Conservation (phyloP, 2,329 filamentous ascomycete genomes). For the Plenodomus lindquistii region DNA sequence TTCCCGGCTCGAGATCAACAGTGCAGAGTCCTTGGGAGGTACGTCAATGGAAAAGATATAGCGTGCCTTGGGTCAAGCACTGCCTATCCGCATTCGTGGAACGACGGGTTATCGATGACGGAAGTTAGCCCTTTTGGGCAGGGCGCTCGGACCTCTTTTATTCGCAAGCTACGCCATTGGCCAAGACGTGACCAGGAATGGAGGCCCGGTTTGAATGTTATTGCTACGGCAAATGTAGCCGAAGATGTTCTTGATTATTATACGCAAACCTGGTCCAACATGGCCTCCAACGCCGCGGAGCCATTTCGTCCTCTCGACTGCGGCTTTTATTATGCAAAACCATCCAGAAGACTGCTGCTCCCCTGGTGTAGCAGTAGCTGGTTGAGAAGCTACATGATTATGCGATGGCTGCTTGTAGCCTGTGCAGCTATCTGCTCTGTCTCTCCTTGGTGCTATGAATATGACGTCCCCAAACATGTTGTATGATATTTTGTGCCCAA, state of each 20-base stretch:
- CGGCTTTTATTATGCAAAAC: background rate
- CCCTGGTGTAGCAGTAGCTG: background rate
- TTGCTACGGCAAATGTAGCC: background rate
- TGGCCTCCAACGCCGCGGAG: background rate
- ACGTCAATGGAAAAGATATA: background rate
- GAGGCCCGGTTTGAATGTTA: background rate
- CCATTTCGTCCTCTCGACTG: background rate
- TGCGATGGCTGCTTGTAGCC: background rate
- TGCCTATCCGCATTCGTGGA: background rate
- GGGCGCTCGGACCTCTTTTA: constrained; percentile 1
- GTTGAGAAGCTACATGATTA: background rate
- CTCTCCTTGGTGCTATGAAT: background rate
- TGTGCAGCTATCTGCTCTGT: background rate
- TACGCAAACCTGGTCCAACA: background rate
- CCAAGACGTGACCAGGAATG: background rate
- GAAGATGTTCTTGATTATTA: background rate
- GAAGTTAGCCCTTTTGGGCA: constrained; percentile 1
- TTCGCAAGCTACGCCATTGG: background rate
- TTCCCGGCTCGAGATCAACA: background rate
- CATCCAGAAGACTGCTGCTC: background rate
- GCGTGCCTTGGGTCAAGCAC: background rate
- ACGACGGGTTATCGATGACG: constrained; percentile 3
- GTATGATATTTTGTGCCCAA: constrained; percentile 13
- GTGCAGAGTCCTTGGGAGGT: background rate
- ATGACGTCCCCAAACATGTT: background rate